Conservation (phyloP, 495 filamentous ascomycete species). For the Parathielavia hyrcaniae region DNA sequence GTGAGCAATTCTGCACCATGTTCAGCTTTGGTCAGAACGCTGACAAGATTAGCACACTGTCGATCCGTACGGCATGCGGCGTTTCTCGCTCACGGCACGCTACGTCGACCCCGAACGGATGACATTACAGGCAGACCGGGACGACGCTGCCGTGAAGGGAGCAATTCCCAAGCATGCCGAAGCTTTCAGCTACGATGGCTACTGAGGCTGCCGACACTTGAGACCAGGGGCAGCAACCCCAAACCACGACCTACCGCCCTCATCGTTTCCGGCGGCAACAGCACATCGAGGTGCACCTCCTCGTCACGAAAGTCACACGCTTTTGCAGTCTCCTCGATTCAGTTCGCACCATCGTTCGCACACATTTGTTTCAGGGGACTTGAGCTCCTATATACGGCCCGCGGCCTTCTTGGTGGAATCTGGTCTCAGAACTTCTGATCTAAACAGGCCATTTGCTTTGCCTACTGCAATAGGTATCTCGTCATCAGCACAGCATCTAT, state of each 20-base stretch:
- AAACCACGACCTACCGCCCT: not conserved
- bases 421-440: not conserved
- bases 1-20: conserved; percentile 37
- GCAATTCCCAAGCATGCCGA: conserved; percentile 30
- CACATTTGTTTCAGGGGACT: not conserved
- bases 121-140: conserved; percentile 24
- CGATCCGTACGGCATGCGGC: conserved; percentile 47
- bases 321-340: not conserved
- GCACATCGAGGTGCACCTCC: not conserved
- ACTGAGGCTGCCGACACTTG: not conserved
- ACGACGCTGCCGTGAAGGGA: conserved; percentile 29
- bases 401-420: not conserved
- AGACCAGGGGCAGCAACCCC: not conserved
- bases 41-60: conserved; percentile 55
- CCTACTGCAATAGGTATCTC: not conserved
- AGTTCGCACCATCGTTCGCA: not conserved
- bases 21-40: not conserved
- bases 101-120: conserved; percentile 46
- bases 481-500: not conserved
- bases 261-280: not conserved
- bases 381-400: not conserved
- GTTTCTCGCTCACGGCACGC: conserved; percentile 61
- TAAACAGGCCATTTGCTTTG: conserved; percentile 2
- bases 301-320: not conserved
- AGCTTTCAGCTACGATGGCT: conserved; percentile 26